A percentile compares a stretch with the other conserved stretches of the same genome.
phyloP scores from a whole-genome alignment of 352 stramenopile genomes.

The Globisporangium middletonii region DNA sequence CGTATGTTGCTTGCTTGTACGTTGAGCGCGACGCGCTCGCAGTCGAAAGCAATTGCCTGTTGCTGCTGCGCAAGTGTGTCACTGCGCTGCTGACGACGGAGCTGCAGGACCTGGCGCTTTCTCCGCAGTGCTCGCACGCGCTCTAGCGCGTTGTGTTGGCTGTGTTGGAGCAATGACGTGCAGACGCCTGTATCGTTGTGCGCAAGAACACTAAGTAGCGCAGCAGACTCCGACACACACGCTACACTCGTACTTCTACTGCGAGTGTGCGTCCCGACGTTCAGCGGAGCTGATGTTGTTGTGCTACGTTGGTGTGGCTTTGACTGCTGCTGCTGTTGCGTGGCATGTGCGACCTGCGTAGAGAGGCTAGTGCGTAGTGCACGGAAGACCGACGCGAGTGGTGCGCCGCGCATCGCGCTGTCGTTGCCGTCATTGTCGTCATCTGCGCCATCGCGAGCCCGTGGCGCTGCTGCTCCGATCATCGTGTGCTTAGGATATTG shows the following conservation, averaged over 20 bases:
- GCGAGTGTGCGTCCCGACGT: neutral
- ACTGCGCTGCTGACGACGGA: neutral
- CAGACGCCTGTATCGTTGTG: neutral
- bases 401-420: neutral
- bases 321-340: neutral
- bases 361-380: slow-evolving; percentile 9
- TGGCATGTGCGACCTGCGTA: neutral
- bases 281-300: neutral
- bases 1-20: neutral
- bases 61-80: slow-evolving; percentile 10
- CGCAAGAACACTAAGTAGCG: neutral
- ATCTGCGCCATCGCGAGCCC: too few species aligned
- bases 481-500: too few species aligned
- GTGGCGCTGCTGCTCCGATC: too few species aligned
- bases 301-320: neutral
- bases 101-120: neutral
- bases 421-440: neutral
- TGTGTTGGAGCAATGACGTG: slow-evolving; percentile 1
- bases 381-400: slow-evolving; percentile 10
- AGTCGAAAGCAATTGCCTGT: slow-evolving; percentile 6
- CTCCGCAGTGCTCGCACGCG: slow-evolving; percentile 7
- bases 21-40: slow-evolving; percentile 1
- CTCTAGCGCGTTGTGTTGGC: neutral
- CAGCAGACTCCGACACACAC: neutral
- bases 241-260: neutral